These are phyloP conservation scores for Tricholoma saponaceum DNA, from an alignment of 768 basidiomycete genomes.

Conservation along the genomic window DNA sequence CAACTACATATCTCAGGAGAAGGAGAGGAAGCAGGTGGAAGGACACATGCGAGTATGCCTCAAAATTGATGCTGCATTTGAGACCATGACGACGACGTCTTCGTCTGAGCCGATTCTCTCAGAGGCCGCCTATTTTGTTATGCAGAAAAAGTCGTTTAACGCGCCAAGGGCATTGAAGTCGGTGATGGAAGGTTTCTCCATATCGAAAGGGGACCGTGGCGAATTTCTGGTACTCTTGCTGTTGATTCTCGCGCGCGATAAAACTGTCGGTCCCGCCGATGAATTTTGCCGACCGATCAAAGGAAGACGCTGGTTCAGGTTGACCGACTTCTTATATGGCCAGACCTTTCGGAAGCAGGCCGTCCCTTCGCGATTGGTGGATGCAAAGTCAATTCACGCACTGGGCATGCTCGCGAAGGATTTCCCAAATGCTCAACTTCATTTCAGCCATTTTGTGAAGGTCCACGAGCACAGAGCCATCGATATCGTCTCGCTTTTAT, in stretches of 20 bases:
- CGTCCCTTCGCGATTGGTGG: background rate
- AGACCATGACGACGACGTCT: slow-evolving; percentile 15
- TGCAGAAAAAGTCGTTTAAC: background rate
- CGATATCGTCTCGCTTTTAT: slow-evolving; percentile 15
- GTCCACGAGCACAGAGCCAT: slow-evolving; percentile 19
- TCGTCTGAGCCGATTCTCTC: slow-evolving; percentile 21
- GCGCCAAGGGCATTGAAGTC: background rate
- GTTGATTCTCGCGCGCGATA: background rate
- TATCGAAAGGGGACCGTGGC: background rate
- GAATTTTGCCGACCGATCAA: background rate
- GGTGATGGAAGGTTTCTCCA: background rate
- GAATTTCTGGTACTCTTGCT: background rate
- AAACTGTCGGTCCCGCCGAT: background rate
- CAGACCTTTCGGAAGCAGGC: background rate
- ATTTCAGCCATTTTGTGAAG: slow-evolving; percentile 31
- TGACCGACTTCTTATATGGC: background rate
- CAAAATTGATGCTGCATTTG: slow-evolving; percentile 11
- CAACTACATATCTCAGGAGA: slow-evolving; percentile 5
- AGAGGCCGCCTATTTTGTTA: background rate
- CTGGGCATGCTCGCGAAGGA: slow-evolving; percentile 1
- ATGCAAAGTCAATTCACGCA: background rate
- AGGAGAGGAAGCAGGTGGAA: slow-evolving; percentile 23
- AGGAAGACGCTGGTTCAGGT: background rate
- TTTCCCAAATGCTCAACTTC: slow-evolving; percentile 16
- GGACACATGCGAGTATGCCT: slow-evolving; percentile 27